Base-by-base conservation (phyloP, 805 yeast species). In the Saccharomyces mikatae region DNA sequence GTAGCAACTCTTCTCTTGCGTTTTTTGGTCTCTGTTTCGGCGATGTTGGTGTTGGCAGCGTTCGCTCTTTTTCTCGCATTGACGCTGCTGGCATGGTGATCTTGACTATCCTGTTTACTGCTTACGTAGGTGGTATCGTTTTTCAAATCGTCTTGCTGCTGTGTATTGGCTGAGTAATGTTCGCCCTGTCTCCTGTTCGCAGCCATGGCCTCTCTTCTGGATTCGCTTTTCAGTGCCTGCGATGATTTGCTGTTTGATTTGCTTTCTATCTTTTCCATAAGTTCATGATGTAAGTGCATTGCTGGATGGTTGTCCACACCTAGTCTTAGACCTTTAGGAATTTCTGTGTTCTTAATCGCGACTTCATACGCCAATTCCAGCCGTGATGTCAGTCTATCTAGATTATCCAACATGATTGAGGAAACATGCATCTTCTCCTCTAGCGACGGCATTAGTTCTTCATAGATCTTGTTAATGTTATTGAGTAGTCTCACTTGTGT, bases 401-500 rank as follows among this genome's bases (percentile, higher is more conserved):
- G 78, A 11, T 84, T 78, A 62, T 91, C 97, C 30, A 88, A 79
- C 24, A 97, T 97, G 44, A 89, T 84, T 1, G 92, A 85, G 4
- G 97, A 92, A 46, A 94, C 97, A 69, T 92, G 97, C 95, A 94
- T 89, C 71, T 94, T 94, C 68, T 94, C 97, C 67, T 92, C 98
- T 53, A 92, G 72, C 57, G 96, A 88, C 0, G 98, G 97, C 75
- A 92, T 82, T 54, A 92, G 76, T 55, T 88, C 96, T 58, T 76
- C 74, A 21, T 82, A 74, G 32, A 75, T 60, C 14, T 61, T 60
- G 31, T 78, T 75, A 30, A 81, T 74, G 11, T 57, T 53, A 41
- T 68, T 71, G 26, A 65, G 49, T 58, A 68, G 66, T 31, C 62
- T 55, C 53, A 62, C 52, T 53, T 68, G 14, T 70, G 14, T 6